These are phyloP conservation scores for Mucor irregularis DNA, from an alignment of 371 early-diverging fungal species.

Conservation along the genomic window DNA sequence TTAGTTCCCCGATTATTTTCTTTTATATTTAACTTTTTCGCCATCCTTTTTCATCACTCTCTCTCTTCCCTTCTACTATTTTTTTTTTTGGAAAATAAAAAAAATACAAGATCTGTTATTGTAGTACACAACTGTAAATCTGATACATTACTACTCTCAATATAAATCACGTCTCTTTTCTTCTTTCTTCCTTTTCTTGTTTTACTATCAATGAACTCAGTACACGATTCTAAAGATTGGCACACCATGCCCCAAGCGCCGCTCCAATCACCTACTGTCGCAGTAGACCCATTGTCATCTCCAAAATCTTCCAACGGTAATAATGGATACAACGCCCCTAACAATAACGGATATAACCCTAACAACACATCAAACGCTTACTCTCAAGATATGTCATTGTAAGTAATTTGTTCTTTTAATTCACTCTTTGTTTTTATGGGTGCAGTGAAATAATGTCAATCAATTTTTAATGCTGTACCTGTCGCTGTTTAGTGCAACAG, in stretches of 20 bases:
- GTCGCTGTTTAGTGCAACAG: slow-evolving; percentile 28
- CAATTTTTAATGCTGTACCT: slow-evolving; percentile 20
- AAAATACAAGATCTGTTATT: neutral
- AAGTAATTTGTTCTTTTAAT: no score
- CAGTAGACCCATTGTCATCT: slow-evolving; percentile 1
- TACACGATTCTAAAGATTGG: slow-evolving; percentile 21
- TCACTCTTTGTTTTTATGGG: neutral
- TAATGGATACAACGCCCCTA: neutral
- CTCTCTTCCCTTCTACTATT: neutral
- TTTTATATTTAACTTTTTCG: neutral
- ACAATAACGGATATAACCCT: neutral
- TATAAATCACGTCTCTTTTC: neutral
- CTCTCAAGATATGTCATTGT: neutral
- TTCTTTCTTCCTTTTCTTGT: neutral
- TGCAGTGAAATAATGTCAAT: slow-evolving; percentile 6
- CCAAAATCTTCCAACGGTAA: slow-evolving; percentile 5
- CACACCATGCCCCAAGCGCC: slow-evolving; percentile 7
- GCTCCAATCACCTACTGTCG: slow-evolving; percentile 8
- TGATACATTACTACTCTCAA: no score
- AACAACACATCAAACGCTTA: neutral
- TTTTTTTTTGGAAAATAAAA: neutral
- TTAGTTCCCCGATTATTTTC: neutral
- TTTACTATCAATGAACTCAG: slow-evolving; percentile 1
- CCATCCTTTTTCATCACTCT: neutral
- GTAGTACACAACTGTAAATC: neutral